Base-by-base conservation (phyloP, 2,329 filamentous ascomycete species). In the Penicillium paneum region DNA sequence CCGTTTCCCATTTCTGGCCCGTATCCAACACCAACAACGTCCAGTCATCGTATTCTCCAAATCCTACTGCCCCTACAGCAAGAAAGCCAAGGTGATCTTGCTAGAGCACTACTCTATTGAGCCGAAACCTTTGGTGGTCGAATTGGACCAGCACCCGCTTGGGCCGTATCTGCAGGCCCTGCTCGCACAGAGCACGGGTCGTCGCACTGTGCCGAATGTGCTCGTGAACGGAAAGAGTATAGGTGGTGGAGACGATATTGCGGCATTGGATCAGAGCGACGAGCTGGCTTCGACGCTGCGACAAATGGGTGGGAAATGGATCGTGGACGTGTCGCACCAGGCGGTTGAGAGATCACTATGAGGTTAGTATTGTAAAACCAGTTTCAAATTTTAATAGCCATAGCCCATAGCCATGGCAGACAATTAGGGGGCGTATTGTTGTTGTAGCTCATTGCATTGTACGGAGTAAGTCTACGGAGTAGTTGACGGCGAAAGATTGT, bases 1-100 rank as follows among this genome's bases (percentile, higher is more conserved):
- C 31, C 13, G 8, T 28, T 53, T 15, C 21, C 32, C 39, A 29
- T 39, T 6, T 19, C 28, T 29, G 26, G 28, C 57, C 35, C 21
- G 39, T 54, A 24, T 11, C 12, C 52, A 31, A 40, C 26, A 29
- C 41, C 53, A 31, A 55, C 56, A 19, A 17, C 38, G 26, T 52
- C 7, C 61, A 94, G 91, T 97, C 56, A 89, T 97, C 71, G 90
- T 99, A 65, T 97, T 97, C 78, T 96, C 91, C 60, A 97, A 99
- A 75, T 84, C 89, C 1, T 96, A 93, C 76, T 99, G 94, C 73
- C 91, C 89, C 0, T 87, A 83, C 76, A 97, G 91, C 48, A 88
- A 86, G 69, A 86, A 85, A 64, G 94, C 94, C 42, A 99, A 99
- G 76, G 79, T 81, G 40, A 83, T 97, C 52, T 83, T 99, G 38